phyloP scores from a whole-genome alignment of 148 eudicot species.

The Limonium bicolor region DNA sequence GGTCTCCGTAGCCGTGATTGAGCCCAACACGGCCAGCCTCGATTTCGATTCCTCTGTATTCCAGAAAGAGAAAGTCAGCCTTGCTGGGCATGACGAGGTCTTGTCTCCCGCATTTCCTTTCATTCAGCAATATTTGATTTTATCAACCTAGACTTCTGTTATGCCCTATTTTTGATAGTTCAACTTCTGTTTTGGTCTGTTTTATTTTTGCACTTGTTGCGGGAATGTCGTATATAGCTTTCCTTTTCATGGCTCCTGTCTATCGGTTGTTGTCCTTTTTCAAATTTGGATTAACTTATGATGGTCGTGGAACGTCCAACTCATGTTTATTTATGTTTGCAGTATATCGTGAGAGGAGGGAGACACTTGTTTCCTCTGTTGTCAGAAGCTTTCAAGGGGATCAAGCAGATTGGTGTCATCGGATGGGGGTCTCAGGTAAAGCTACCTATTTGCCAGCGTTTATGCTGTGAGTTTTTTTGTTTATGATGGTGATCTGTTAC shows the following conservation, averaged over 20 bases:
- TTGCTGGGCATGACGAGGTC: conserved; percentile 89
- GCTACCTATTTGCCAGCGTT: background rate
- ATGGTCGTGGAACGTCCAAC: no score
- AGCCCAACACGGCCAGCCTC: conserved; percentile 17
- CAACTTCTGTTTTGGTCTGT: background rate
- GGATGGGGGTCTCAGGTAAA: conserved; percentile 99
- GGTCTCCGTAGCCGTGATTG: conserved; percentile 43
- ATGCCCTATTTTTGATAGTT: no score
- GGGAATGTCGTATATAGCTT: background rate
- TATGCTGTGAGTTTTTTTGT: background rate
- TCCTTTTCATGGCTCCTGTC: background rate
- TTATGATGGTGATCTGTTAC: background rate
- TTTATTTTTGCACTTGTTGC: no score
- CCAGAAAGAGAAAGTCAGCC: conserved; percentile 54
- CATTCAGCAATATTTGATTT: no score
- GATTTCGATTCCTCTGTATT: conserved; percentile 31
- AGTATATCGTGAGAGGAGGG: conserved; percentile 95
- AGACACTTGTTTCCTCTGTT: conserved; percentile 74
- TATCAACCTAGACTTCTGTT: no score
- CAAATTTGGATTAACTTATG: background rate
- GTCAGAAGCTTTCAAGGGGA: conserved; percentile 86
- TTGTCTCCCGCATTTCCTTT: background rate
- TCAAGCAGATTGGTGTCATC: conserved; percentile 93
- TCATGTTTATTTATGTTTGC: background rate
- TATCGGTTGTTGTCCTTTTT: background rate